These are phyloP conservation scores for Diaporthe eres DNA, from an alignment of 2,329 filamentous ascomycete genomes.

Conservation along the genomic window DNA sequence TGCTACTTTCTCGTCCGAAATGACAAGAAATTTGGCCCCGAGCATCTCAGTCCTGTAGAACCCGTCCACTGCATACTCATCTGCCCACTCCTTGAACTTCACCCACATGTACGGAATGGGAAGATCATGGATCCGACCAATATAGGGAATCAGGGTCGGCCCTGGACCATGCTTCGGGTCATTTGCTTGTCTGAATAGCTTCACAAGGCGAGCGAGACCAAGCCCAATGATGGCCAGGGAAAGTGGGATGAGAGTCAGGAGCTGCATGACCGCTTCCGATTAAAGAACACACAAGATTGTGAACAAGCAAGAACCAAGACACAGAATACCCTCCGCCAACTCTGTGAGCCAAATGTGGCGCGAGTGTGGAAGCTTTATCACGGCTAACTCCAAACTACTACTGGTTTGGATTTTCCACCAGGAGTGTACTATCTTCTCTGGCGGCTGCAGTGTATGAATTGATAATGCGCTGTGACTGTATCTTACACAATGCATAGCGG, in stretches of 20 bases:
- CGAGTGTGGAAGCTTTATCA: not conserved
- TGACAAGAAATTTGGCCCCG: not conserved
- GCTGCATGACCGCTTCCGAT: not conserved
- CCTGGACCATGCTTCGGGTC: not conserved
- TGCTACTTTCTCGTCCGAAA: slow-evolving; percentile 6
- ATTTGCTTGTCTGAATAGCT: slow-evolving; percentile 5
- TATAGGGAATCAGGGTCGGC: not conserved
- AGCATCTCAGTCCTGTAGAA: slow-evolving; percentile 15
- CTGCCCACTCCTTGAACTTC: slow-evolving; percentile 17
- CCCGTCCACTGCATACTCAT: not conserved
- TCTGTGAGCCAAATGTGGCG: not conserved
- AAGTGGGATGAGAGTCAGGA: not conserved
- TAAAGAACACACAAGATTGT: not conserved
- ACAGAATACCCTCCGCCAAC: not conserved
- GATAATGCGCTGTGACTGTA: not conserved
- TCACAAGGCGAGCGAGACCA: not conserved
- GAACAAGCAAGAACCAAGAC: too few relatives aligned
- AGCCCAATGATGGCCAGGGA: not conserved
- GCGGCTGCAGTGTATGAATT: not conserved
- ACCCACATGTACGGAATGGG: slow-evolving; percentile 7
- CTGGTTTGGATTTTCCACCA: too few relatives aligned
- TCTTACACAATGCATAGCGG: not conserved
- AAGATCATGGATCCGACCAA: slow-evolving; percentile 13
- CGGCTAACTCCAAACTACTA: not conserved
- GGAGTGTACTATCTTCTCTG: not conserved